Evolutionary conservation across 176 grass and related monocot genomes (phyloP).

Genomic region (Carex scoparia): DNA sequence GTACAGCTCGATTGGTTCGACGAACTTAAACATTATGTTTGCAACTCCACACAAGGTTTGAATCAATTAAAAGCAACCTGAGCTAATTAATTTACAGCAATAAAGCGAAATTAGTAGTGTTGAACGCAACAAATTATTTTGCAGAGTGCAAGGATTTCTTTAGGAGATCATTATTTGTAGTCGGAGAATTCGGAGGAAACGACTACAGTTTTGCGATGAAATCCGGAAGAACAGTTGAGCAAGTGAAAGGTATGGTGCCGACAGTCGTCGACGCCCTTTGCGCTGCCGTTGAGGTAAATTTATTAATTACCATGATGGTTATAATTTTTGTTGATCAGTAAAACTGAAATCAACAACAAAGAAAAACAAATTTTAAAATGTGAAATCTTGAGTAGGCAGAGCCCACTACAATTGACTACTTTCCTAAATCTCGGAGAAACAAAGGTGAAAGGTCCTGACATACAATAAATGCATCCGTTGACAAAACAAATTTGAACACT

Average conservation of each 20-base stretch:
- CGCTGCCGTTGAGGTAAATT: constrained; percentile 31
- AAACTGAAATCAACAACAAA: too few species aligned
- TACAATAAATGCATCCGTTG: constrained; percentile 22
- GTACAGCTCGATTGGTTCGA: constrained; percentile 50
- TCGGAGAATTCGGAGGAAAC: constrained; percentile 58
- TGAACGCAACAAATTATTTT: not conserved
- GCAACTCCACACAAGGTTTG: constrained; percentile 31
- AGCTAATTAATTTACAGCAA: not conserved
- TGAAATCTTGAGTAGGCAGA: not conserved
- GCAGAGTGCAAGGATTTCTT: constrained; percentile 37
- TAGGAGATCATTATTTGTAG: constrained; percentile 31
- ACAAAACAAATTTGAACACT: constrained; percentile 8
- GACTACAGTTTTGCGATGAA: constrained; percentile 40
- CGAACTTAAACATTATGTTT: constrained; percentile 36
- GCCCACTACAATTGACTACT: not conserved
- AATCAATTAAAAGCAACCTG: not conserved
- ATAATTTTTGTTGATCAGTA: too few species aligned
- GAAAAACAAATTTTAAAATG: not conserved
- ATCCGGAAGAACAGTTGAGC: constrained; percentile 3
- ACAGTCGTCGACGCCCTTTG: constrained; percentile 18
- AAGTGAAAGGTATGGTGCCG: constrained; percentile 19
- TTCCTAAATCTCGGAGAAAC: not conserved
- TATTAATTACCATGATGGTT: too few species aligned
- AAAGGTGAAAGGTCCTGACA: not conserved
- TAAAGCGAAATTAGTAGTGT: not conserved